phyloP scores from a whole-genome alignment of 2,329 filamentous ascomycete species.

The Pestalotiopsis sp. region DNA sequence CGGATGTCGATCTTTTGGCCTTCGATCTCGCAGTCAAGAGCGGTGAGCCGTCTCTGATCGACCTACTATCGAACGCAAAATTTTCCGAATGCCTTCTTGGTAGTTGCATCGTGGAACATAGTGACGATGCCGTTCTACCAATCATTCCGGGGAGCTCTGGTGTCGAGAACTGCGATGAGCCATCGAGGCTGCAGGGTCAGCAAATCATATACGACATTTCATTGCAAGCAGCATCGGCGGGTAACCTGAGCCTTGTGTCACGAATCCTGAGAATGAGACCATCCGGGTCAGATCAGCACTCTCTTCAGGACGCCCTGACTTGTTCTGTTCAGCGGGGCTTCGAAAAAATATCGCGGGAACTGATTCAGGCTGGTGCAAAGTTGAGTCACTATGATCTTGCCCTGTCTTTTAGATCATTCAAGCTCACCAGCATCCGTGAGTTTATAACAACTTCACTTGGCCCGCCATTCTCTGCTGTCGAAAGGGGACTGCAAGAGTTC shows the following conservation, averaged over 20 bases:
- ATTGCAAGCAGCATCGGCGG: not conserved
- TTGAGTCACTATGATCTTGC: not conserved
- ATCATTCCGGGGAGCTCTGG: not conserved
- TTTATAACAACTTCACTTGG: not conserved
- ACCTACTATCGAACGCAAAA: not conserved
- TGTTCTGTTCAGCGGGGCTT: not conserved
- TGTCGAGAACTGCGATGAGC: not conserved
- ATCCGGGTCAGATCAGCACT: not conserved
- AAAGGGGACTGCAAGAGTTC: not conserved
- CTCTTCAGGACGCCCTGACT: not conserved
- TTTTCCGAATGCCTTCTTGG: not conserved
- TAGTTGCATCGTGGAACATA: not conserved
- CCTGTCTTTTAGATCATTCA: not conserved
- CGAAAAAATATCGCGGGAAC: not conserved
- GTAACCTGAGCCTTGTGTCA: not conserved
- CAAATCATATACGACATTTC: not conserved
- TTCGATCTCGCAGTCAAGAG: not conserved
- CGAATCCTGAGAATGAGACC: not conserved
- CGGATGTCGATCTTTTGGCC: not conserved
- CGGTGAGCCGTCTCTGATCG: not conserved
- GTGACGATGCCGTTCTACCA: not conserved
- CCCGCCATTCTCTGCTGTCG: not conserved
- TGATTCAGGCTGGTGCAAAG: not conserved
- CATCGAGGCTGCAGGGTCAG: not conserved
- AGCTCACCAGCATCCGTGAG: not conserved